Base-by-base conservation (phyloP, 805 yeast genomes). In the Candida arabinofermentans region DNA sequence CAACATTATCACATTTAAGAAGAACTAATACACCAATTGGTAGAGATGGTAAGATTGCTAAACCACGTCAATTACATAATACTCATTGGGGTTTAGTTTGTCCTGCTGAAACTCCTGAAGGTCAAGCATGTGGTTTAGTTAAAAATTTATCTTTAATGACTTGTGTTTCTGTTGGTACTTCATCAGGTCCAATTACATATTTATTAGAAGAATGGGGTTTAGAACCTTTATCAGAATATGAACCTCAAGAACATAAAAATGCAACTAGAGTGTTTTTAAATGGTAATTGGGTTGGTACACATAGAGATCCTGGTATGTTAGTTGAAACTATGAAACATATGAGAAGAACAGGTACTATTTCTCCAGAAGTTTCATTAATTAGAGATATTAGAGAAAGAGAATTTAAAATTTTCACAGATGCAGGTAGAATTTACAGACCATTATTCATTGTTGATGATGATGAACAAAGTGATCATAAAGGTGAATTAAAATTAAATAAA, bases 51-150 rank as follows among this genome's bases (percentile, higher is more conserved):
- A 93, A 93, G 67, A 77, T 93, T 51, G 99, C 99, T 36, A 89
- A 93, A 59, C 99, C 99, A 36, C 90, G 99, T 72, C 99, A 93
- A 71, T 76, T 93, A 60, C 99, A 93, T 71, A 93, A 93, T 66
- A 93, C 99, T 24, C 99, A 93, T 70, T 93, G 99, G 99, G 99
- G 99, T 59, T 77, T 93, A 57, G 98, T 93, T 34, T 93, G 99
- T 70, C 99, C 99, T 39, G 99, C 99, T 19, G 99, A 93, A 68
- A 93, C 99, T 14, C 99, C 99, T 3, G 99, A 93, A 73, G 99
- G 99, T 61, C 99, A 93, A 71, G 99, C 99, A 27, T 93, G 99
- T 85, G 99, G 99, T 61, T 75, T 93, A 66, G 99, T 93, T 41
- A 93, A 93, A 72, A 93, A 93, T 67, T 73, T 93, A 62, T 90